Evolutionary conservation across 257 asterid species (phyloP), one percentile per base, ranked within the genome.

Genomic region (Cinchona pubescens): DNA sequence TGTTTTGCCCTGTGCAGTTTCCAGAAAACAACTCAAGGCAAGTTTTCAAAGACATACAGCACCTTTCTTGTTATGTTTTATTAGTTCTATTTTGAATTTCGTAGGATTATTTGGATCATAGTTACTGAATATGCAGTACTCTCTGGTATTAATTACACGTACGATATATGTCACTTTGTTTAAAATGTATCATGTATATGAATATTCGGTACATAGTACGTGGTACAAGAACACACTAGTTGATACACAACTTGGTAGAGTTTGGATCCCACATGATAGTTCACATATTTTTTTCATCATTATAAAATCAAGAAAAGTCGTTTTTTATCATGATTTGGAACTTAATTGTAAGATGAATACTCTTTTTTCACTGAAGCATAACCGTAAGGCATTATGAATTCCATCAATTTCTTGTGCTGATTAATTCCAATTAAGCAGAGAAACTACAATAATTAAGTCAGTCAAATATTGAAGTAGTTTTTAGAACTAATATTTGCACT

Each of bases 1-100:
- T 30, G 68, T 84, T 19, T 56, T 89, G 82, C 92, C 86, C 75
- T 76, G 80, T 35, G 92, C 87, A 3, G 83, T 85, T 18, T 78
- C 78, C 19, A 63, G 68, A 46, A 62, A 46, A 48, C 73, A 69
- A 69, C 60, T 43, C 21, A 25, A 69, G 73, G 73, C 34, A 45
- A 69, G 35, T 62, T 7, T 62, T 35, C 16, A 29, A 25, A 34
- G 38, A 60, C 53, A 10, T 25, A 59, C 2, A 25, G 21, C 0
- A 67, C 64, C 74, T 65, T 72, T 38, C n/a, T n/a, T 45, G 0
- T 43, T 68, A 11, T 16, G 18, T 25, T 21, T 23, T 48, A 0
- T n/a, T 25, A n/a, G 9, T 30, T 69, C n/a, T 69, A 10, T 3
- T 29, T 60, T 21, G 27, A 60, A 10, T 29, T 60, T 11, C 14